Percentiles rank a stretch among this genome's conserved stretches.
Evolutionary conservation across 768 basidiomycete genomes (phyloP).

Genomic region (Leucogyrophana mollusca): DNA sequence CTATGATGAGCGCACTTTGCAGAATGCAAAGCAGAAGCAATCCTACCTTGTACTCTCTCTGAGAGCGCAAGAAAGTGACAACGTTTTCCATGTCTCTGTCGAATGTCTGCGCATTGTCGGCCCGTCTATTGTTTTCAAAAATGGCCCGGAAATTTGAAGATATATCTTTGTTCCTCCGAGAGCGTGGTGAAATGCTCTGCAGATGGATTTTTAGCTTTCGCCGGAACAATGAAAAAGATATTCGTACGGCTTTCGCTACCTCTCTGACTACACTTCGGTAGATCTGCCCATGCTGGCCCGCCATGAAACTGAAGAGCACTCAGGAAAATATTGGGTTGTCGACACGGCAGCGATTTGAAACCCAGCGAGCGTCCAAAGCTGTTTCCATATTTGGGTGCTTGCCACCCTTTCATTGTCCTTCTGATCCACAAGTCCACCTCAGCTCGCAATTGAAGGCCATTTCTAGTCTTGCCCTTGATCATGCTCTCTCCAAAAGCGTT

Average conservation of each 20-base stretch:
- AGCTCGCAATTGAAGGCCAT: constrained; percentile 5
- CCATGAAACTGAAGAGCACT: constrained; percentile 11
- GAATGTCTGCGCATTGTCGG: constrained; percentile 22
- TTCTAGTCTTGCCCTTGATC: constrained; percentile 3
- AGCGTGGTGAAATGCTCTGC: constrained; percentile 39
- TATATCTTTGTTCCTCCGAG: constrained; percentile 41
- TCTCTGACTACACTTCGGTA: constrained; percentile 32
- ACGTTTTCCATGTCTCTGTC: constrained; percentile 56
- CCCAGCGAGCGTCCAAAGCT: constrained; percentile 10
- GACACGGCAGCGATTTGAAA: neutral
- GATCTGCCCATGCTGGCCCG: constrained; percentile 11
- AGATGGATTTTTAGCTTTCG: neutral
- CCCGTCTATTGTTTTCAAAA: constrained; percentile 40
- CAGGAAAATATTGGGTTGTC: neutral
- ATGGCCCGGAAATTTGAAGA: constrained; percentile 52
- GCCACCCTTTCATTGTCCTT: constrained; percentile 18
- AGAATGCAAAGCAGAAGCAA: neutral
- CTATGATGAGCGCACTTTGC: neutral
- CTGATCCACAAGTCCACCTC: constrained; percentile 1
- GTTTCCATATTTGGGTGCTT: constrained; percentile 10
- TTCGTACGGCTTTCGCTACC: constrained; percentile 23
- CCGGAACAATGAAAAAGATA: constrained; percentile 4
- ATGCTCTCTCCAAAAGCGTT: constrained; percentile 2
- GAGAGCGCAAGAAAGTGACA: constrained; percentile 66
- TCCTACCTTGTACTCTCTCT: constrained; percentile 74